Evolutionary conservation across 1,284 basidiomycete genomes (phyloP), one percentile per base, ranked within the genome.

Genomic region (Agroathelia rolfsii): DNA sequence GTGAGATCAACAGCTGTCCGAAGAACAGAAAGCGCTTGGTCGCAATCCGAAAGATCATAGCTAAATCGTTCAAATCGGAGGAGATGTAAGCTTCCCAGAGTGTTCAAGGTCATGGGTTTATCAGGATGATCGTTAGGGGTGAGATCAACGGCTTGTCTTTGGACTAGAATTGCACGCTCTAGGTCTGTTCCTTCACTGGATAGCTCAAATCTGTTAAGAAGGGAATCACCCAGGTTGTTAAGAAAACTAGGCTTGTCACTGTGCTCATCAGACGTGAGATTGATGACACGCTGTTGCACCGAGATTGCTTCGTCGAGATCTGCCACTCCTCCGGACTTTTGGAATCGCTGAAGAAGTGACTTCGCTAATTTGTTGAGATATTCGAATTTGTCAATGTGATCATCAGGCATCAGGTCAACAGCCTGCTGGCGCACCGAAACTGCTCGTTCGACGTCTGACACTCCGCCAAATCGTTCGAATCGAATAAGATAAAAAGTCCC

Each of bases 291-390:
- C n/a, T 46, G 45, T 35, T 28, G 34, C 13, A 34, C 7, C 1
- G 18, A 27, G 12, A 56, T 42, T 10, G 51, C 36, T 14, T 35
- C 41, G 0, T 56, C 40, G 3, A 56, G 14, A 27, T 55, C 55
- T 3, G 36, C 28, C 4, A 7, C 12, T n/a, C 37, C 28, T 2
- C 36, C 17, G 8, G 11, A 20, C 4, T 28, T 11, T 18, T 40
- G 9, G 37, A 48, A 53, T 13, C 52, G 50, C 16, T n/a, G n/a
- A n/a, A n/a, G n/a, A n/a, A n/a, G n/a, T n/a, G n/a, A n/a, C n/a
- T n/a, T n/a, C n/a, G n/a, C n/a, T n/a, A n/a, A n/a, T n/a, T n/a
- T n/a, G n/a, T n/a, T n/a, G n/a, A n/a, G n/a, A n/a, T n/a, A n/a
- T n/a, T n/a, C n/a, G n/a, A n/a, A n/a, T n/a, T n/a, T n/a, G n/a